These are phyloP conservation scores for Gnomoniopsis smithogilvyi DNA, from an alignment of 2,329 filamentous ascomycete species.

Conservation along the genomic window DNA sequence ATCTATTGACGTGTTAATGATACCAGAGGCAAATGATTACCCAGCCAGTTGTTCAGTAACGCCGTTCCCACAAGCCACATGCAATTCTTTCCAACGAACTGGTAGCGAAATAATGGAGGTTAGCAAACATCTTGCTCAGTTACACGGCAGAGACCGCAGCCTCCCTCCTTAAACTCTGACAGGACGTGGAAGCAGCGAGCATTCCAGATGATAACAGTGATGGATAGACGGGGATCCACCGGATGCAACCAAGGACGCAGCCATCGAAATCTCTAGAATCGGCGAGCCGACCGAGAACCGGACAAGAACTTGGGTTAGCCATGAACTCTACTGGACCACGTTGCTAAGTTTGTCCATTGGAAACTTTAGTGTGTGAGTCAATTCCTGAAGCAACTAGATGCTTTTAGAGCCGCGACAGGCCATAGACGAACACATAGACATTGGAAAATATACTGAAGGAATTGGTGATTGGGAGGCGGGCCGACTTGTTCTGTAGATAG, in stretches of 20 bases:
- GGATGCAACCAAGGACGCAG: background rate
- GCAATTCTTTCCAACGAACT: too few species aligned
- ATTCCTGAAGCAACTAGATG: background rate
- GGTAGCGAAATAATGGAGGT: too few species aligned
- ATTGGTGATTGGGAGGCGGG: too few species aligned
- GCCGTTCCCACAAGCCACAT: too few species aligned
- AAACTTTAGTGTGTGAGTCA: background rate
- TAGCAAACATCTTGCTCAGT: too few species aligned
- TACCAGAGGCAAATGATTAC: too few species aligned
- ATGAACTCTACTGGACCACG: too few species aligned
- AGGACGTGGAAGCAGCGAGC: background rate
- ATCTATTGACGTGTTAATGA: too few species aligned
- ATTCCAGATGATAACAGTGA: background rate
- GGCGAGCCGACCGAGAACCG: background rate
- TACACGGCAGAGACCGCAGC: too few species aligned
- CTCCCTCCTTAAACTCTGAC: too few species aligned
- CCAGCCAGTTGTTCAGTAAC: too few species aligned
- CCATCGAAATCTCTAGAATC: background rate
- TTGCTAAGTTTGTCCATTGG: background rate
- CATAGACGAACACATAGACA: background rate
- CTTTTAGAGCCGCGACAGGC: too few species aligned
- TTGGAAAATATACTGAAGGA: background rate
- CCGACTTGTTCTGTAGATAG: background rate
- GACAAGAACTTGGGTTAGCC: background rate
- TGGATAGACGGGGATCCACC: background rate